Evolutionary conservation across 352 stramenopile genomes (phyloP), one percentile per base, ranked within the genome.

Genomic region (Phytophthora capsici): DNA sequence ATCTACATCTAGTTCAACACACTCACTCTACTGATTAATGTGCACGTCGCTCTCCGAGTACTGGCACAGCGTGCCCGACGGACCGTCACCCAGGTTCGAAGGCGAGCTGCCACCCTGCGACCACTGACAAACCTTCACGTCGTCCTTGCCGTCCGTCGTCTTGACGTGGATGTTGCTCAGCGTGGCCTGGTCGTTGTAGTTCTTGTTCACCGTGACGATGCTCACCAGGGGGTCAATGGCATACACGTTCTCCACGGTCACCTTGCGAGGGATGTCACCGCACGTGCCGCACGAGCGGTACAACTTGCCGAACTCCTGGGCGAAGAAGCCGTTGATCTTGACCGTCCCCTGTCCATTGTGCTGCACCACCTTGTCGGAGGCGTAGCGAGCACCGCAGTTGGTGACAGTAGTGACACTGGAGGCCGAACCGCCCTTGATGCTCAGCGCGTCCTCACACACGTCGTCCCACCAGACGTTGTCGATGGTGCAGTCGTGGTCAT

Each of bases 141-240:
- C 28, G 40, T 46, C 25, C 2, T 54, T 59, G 48, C 49, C 58
- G 23, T 66, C 16, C 20, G 57, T 58, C 4, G 58, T 60, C 44
- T 63, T 63, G 1, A 63, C 23, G 23, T 46, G 19, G 38, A 86
- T 68, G 58, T 83, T 77, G 14, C 66, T 79, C 23, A 80, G 46
- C 26, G 61, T 77, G 47, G 72, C 72, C 23, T 77, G 51, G 44
- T 84, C 75, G 19, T 40, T 54, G 49, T 71, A 73, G 61, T 84
- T 81, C 46, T 69, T 55, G 63, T 80, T 80, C 43, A 80, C 70
- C 0, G 74, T 78, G 20, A 83, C 62, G 26, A 78, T 48, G 16
- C 54, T 68, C 4, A 75, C 57, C 30, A 71, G 56, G 6, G 75
- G 75, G 44, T 78, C 57, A n/a, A 78, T 69, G 1, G 65, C 61